Conservation (phyloP, 805 yeast species). For the Phaffomyces opuntiae region DNA sequence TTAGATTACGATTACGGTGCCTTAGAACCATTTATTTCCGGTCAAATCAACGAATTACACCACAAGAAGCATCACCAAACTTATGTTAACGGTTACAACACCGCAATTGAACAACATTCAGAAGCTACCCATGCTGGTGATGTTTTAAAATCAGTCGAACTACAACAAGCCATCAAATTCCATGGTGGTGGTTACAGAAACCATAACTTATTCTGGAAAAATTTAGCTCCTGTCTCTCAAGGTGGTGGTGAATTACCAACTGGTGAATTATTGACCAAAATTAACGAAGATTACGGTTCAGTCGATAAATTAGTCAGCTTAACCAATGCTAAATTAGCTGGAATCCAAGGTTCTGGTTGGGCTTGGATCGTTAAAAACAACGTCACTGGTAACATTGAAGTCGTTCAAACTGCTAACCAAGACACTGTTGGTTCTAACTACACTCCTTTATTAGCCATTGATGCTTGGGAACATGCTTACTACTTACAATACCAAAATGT, state of each 20-base stretch:
- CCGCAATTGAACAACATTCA: constrained; percentile 64
- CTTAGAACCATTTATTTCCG: constrained; percentile 80
- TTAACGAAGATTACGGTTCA: constrained; percentile 60
- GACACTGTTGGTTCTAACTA: constrained; percentile 67
- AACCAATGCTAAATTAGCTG: constrained; percentile 70
- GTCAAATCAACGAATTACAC: constrained; percentile 80
- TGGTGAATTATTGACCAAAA: constrained; percentile 52
- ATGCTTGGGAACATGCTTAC: constrained; percentile 97
- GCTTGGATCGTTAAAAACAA: constrained; percentile 82
- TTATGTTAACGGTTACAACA: constrained; percentile 78
- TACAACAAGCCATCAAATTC: constrained; percentile 76
- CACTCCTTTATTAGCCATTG: constrained; percentile 79
- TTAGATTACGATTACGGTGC: constrained; percentile 80
- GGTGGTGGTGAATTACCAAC: constrained; percentile 70
- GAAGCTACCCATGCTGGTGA: constrained; percentile 58
- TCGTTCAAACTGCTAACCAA: constrained; percentile 79
- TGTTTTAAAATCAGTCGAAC: constrained; percentile 48
- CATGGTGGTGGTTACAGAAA: constrained; percentile 90
- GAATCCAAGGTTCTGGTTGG: constrained; percentile 95
- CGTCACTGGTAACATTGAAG: constrained; percentile 67
- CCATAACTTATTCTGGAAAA: constrained; percentile 85
- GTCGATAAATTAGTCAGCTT: constrained; percentile 57
- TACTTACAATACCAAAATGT: constrained; percentile 89
- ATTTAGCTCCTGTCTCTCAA: constrained; percentile 64
- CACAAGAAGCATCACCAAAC: constrained; percentile 91